A percentile compares a stretch with the other conserved stretches of the same genome.
Conservation (phyloP, 176 grass and related monocot species). For the Avena eriantha region DNA sequence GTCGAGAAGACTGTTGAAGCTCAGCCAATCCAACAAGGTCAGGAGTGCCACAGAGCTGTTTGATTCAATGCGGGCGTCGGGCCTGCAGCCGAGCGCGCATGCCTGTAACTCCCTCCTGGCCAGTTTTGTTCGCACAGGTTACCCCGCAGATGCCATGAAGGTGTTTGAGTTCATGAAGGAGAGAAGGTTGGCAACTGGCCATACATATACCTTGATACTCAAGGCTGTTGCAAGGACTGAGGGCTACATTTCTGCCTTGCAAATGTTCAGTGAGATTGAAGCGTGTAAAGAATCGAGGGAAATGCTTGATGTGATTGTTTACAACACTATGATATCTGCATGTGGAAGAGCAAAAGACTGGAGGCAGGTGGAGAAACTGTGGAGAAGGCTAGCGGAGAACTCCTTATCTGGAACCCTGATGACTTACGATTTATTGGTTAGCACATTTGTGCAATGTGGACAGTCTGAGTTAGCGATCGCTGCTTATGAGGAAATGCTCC, state of each 20-base stretch:
- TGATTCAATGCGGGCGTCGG: slow-evolving; percentile 73
- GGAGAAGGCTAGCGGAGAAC: slow-evolving; percentile 68
- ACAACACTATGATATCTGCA: slow-evolving; percentile 87
- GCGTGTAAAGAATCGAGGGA: slow-evolving; percentile 51
- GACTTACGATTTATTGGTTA: slow-evolving; percentile 85
- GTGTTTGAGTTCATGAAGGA: slow-evolving; percentile 68
- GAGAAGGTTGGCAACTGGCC: slow-evolving; percentile 59
- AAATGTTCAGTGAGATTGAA: slow-evolving; percentile 65
- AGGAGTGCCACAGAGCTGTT: slow-evolving; percentile 84
- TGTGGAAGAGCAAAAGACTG: slow-evolving; percentile 81
- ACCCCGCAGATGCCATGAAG: slow-evolving; percentile 54
- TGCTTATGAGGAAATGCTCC: slow-evolving; percentile 84
- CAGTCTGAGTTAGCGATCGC: slow-evolving; percentile 72
- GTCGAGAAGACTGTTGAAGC: slow-evolving; percentile 70
- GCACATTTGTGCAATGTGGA: slow-evolving; percentile 87
- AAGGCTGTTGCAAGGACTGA: slow-evolving; percentile 61
- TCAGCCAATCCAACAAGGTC: slow-evolving; percentile 79
- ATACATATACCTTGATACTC: slow-evolving; percentile 82
- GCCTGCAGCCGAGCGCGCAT: slow-evolving; percentile 68
- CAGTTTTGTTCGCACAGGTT: slow-evolving; percentile 53
- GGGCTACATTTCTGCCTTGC: slow-evolving; percentile 57
- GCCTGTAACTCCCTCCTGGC: slow-evolving; percentile 84
- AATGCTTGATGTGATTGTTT: slow-evolving; percentile 72
- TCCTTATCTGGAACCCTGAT: slow-evolving; percentile 61
- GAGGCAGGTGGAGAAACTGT: slow-evolving; percentile 70